Conservation (phyloP, 2,329 filamentous ascomycete genomes). For the Cladosporium colombiae region DNA sequence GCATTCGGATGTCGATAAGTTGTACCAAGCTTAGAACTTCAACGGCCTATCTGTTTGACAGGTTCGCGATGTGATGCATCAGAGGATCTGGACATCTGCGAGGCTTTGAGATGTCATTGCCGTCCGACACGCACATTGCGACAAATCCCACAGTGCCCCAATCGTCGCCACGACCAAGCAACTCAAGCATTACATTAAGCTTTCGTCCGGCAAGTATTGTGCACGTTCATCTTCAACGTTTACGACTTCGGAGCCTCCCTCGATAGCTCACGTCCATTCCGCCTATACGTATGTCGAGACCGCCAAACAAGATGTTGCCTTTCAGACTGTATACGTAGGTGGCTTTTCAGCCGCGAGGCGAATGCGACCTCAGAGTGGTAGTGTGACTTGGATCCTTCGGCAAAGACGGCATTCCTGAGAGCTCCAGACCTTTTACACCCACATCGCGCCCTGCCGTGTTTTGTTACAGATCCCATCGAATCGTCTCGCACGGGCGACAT, state of each 20-base stretch:
- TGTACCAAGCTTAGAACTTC: too few species aligned
- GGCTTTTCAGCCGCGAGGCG: neutral
- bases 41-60: too few species aligned
- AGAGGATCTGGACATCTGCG: neutral
- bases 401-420: constrained; percentile 1
- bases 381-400: constrained; percentile 1
- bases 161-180: neutral
- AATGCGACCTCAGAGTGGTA: neutral
- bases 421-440: neutral
- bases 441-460: neutral
- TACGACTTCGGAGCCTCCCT: neutral
- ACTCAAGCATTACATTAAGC: neutral
- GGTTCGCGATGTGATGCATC: neutral
- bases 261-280: neutral
- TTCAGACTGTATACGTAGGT: neutral
- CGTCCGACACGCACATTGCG: neutral
- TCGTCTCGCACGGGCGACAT: too few species aligned
- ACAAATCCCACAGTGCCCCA: neutral
- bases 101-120: neutral
- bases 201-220: neutral
- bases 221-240: neutral
- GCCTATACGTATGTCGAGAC: neutral
- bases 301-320: neutral
- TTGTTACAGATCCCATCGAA: neutral
- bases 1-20: too few species aligned